A percentile compares a stretch with the other conserved stretches of the same genome.
Conservation (phyloP, 108 stramenopile genomes). For the Skeletonema marinoi region DNA sequence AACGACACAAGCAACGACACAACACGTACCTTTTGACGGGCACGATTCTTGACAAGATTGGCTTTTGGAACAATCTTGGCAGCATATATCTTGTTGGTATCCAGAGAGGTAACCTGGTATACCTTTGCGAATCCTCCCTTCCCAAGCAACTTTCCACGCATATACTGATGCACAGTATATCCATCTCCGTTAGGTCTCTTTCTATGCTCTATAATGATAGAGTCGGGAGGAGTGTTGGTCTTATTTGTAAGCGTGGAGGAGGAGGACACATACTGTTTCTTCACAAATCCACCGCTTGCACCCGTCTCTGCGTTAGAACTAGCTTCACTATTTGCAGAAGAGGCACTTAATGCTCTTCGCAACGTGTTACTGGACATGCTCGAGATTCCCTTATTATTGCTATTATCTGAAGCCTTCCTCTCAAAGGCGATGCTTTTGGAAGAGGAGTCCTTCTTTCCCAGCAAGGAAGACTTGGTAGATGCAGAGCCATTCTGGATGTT, state of each 20-base stretch:
- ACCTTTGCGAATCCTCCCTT: slow-evolving; percentile 96
- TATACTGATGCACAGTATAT: slow-evolving; percentile 81
- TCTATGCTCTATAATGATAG: slow-evolving; percentile 74
- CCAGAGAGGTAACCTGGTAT: slow-evolving; percentile 82
- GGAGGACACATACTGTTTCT: slow-evolving; percentile 6
- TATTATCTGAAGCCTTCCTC: background rate
- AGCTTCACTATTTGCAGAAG: slow-evolving; percentile 11
- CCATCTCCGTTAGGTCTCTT: slow-evolving; percentile 79
- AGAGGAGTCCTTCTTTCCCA: slow-evolving; percentile 22
- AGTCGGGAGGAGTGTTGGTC: slow-evolving; percentile 7
- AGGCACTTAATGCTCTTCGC: slow-evolving; percentile 19
- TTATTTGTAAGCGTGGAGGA: background rate
- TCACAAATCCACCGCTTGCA: background rate
- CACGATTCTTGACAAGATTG: slow-evolving; percentile 86
- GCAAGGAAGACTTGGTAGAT: slow-evolving; percentile 10
- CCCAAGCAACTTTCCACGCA: slow-evolving; percentile 81
- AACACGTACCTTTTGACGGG: slow-evolving; percentile 83
- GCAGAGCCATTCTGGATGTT: slow-evolving; percentile 18
- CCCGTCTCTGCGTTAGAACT: slow-evolving; percentile 1
- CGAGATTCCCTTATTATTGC: slow-evolving; percentile 38
- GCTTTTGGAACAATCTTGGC: slow-evolving; percentile 94
- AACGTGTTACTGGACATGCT: slow-evolving; percentile 45
- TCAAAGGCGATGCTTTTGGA: slow-evolving; percentile 14
- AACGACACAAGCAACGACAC: background rate
- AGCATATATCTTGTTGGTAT: slow-evolving; percentile 85